phyloP scores from a whole-genome alignment of 1,284 basidiomycete species.

The Ustilago shanxiensis region DNA sequence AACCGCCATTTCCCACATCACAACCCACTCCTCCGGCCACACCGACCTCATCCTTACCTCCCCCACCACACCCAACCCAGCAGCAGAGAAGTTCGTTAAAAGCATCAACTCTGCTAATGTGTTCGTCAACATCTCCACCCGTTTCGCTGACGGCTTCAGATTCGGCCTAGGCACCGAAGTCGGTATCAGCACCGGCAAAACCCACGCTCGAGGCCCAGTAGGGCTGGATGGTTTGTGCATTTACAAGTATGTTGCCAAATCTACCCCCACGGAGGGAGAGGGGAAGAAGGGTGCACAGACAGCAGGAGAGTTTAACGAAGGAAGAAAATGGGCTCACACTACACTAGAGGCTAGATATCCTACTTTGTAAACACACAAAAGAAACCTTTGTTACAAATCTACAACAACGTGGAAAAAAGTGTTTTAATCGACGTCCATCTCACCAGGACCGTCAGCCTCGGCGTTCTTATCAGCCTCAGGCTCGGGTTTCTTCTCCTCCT shows the following conservation, averaged over 20 bases:
- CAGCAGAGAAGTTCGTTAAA: constrained; percentile 81
- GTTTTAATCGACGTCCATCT: constrained; percentile 68
- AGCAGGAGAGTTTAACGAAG: constrained; percentile 32
- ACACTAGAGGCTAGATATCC: constrained; percentile 26
- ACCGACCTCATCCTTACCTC: constrained; percentile 85
- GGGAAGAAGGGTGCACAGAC: constrained; percentile 20
- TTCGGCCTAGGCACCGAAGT: constrained; percentile 99
- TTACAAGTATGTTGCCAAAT: constrained; percentile 64
- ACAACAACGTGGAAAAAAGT: background rate
- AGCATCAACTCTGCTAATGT: constrained; percentile 92
- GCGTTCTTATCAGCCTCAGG: constrained; percentile 17
- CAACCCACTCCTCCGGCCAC: constrained; percentile 91
- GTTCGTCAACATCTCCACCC: constrained; percentile 92
- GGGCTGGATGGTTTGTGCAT: constrained; percentile 82
- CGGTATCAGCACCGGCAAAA: constrained; percentile 94
- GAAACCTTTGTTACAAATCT: constrained; percentile 1
- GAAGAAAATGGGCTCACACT: constrained; percentile 32
- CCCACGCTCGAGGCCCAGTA: constrained; percentile 96
- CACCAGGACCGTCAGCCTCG: constrained; percentile 48
- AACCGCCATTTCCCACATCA: constrained; percentile 88
- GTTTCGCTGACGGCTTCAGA: constrained; percentile 96
- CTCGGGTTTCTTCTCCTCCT: constrained; percentile 49
- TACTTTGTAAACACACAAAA: constrained; percentile 13
- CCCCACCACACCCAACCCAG: constrained; percentile 34
- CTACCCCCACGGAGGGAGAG: background rate